Percentiles rank a stretch among this genome's conserved stretches.
Conservation (phyloP, 768 basidiomycete species). For the Rhizopogon vulgaris region DNA sequence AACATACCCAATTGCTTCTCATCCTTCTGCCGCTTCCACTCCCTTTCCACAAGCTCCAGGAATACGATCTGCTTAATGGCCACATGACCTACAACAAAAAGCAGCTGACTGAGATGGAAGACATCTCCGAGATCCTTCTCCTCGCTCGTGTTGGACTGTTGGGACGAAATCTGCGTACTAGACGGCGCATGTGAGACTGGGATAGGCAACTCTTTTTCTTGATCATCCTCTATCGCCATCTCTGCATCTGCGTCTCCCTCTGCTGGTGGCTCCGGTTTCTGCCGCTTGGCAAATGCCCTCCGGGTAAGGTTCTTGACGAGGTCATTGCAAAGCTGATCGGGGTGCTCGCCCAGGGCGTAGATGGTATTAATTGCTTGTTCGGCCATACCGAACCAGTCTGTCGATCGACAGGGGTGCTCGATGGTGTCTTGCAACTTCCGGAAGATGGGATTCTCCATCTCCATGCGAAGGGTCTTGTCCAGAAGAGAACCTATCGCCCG, state of each 20-base stretch:
- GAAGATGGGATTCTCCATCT: conserved; percentile 87
- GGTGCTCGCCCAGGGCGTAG: conserved; percentile 90
- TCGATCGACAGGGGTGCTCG: conserved; percentile 71
- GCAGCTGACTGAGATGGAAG: conserved; percentile 86
- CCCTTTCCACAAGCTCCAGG: conserved; percentile 90
- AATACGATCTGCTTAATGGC: conserved; percentile 98
- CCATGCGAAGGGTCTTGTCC: conserved; percentile 79
- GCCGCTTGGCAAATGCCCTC: conserved; percentile 52
- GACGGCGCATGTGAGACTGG: conserved; percentile 16
- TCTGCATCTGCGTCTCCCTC: conserved; percentile 43
- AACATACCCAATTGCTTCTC: conserved; percentile 70
- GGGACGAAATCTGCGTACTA: conserved; percentile 2
- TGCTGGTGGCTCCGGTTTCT: conserved; percentile 5
- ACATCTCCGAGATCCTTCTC: conserved; percentile 67
- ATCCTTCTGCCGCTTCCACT: conserved; percentile 95
- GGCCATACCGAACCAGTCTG: conserved; percentile 95
- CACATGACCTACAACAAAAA: conserved; percentile 94
- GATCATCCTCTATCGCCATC: conserved; percentile 56
- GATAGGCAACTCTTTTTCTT: conserved; percentile 27
- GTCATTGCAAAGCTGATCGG: conserved; percentile 73
- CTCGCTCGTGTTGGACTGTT: conserved; percentile 8
- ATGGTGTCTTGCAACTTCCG: conserved; percentile 75
- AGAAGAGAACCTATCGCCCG: conserved; percentile 63
- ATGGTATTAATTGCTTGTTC: conserved; percentile 97
- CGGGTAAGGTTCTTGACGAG: conserved; percentile 79